Evolutionary conservation across 345 rosid genomes (phyloP).

Genomic region (Populus deltoides): DNA sequence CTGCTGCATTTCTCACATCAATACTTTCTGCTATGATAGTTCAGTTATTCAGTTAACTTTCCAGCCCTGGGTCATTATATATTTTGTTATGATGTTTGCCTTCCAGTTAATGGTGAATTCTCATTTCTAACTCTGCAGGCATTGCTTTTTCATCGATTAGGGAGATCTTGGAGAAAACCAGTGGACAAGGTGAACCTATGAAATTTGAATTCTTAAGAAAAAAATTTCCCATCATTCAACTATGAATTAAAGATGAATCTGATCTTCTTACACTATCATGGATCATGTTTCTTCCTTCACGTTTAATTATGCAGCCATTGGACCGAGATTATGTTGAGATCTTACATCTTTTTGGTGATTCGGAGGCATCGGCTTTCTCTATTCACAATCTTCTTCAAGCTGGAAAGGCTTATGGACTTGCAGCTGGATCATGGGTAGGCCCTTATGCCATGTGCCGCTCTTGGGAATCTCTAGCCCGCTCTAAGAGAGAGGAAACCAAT

Average conservation of each 20-base stretch:
- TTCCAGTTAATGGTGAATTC: slow-evolving; percentile 1
- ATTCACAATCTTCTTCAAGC: slow-evolving; percentile 80
- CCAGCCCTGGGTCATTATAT: neutral
- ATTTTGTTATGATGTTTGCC: neutral
- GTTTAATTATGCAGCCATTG: slow-evolving; percentile 47
- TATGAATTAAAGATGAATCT: neutral
- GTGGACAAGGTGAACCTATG: slow-evolving; percentile 42
- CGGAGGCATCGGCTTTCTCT: slow-evolving; percentile 62
- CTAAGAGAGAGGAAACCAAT: slow-evolving; percentile 43
- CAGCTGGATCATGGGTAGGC: slow-evolving; percentile 98
- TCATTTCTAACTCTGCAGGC: slow-evolving; percentile 47
- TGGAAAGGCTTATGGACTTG: slow-evolving; percentile 80
- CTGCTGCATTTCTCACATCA: neutral
- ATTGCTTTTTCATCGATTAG: slow-evolving; percentile 71
- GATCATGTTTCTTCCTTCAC: neutral
- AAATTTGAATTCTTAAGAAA: neutral
- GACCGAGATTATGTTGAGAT: slow-evolving; percentile 64
- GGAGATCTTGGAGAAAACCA: slow-evolving; percentile 85
- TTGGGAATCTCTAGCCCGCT: slow-evolving; percentile 68
- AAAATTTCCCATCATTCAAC: neutral
- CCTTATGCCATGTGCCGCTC: slow-evolving; percentile 93
- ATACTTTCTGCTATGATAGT: neutral
- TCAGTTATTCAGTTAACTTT: neutral
- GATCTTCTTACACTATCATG: neutral
- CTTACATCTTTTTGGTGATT: slow-evolving; percentile 80